phyloP scores from a whole-genome alignment of 2,329 filamentous ascomycete genomes.

The Xylaria sp. region DNA sequence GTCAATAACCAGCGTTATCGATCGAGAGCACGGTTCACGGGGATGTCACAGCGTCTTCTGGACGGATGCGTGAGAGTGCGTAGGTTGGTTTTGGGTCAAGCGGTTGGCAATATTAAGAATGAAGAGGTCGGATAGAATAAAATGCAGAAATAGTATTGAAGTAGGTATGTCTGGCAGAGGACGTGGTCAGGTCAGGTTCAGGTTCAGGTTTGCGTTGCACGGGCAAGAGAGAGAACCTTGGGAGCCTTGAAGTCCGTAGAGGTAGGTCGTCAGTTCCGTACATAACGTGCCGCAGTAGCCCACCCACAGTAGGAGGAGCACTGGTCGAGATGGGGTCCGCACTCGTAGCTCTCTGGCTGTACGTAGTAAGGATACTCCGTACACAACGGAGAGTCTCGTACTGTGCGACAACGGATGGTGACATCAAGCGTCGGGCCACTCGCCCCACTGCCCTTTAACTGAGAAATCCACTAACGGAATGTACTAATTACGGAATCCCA shows the following conservation, averaged over 20 bases:
- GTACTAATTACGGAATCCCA: too few relatives aligned
- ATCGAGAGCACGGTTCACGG: conserved; percentile 6
- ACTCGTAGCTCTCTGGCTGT: too few relatives aligned
- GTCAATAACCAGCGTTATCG: conserved; percentile 1
- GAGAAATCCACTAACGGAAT: neutral
- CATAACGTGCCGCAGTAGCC: neutral
- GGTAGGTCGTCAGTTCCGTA: neutral
- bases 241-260: conserved; percentile 6
- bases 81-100: neutral
- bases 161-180: neutral
- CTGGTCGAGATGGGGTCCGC: neutral
- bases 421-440: conserved; percentile 11
- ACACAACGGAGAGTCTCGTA: neutral
- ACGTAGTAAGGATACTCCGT: too few relatives aligned
- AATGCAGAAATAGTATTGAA: neutral
- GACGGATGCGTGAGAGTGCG: neutral
- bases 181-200: neutral
- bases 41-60: neutral
- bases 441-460: neutral
- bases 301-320: neutral
- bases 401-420: conserved; percentile 14
- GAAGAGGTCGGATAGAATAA: conserved; percentile 5
- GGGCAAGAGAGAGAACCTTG: neutral
- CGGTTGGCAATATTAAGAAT: neutral
- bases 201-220: neutral